Evolutionary conservation across 2,329 filamentous ascomycete genomes (phyloP).

Genomic region (Lojkania enalia): DNA sequence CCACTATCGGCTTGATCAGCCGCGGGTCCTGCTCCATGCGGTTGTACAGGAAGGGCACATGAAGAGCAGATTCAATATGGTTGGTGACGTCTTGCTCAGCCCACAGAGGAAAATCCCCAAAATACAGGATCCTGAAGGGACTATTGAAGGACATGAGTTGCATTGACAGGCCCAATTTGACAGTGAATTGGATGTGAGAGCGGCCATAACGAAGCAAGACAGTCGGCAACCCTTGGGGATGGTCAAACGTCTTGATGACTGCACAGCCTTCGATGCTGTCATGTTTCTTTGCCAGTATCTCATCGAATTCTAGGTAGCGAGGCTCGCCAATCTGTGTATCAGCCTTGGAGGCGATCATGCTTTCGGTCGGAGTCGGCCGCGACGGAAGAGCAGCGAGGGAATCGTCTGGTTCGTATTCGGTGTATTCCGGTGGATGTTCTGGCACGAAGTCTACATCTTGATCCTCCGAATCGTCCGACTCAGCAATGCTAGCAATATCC

Average conservation of each 20-base stretch:
- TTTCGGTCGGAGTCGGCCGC: conserved; percentile 22
- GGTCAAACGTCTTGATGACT: conserved; percentile 29
- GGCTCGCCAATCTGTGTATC: conserved; percentile 28
- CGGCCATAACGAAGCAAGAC: conserved; percentile 32
- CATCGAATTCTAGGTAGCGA: conserved; percentile 29
- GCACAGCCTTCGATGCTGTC: conserved; percentile 22
- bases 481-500: conserved; percentile 36
- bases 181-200: conserved; percentile 31
- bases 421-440: conserved; percentile 17
- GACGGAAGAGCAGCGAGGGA: conserved; percentile 18
- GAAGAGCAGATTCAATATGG: conserved; percentile 37
- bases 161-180: conserved; percentile 33
- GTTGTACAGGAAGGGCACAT: conserved; percentile 17
- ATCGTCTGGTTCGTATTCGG: conserved; percentile 12
- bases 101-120: conserved; percentile 37
- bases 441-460: conserved; percentile 16
- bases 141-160: conserved; percentile 28
- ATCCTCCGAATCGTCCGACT: conserved; percentile 37
- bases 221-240: conserved; percentile 24
- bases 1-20: conserved; percentile 32
- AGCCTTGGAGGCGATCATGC: conserved; percentile 34
- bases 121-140: conserved; percentile 38
- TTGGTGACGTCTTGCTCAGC: conserved; percentile 32
- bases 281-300: conserved; percentile 18
- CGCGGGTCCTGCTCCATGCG: conserved; percentile 30